Conservation (phyloP, 768 basidiomycete genomes). For the Hygrocybe punicea region DNA sequence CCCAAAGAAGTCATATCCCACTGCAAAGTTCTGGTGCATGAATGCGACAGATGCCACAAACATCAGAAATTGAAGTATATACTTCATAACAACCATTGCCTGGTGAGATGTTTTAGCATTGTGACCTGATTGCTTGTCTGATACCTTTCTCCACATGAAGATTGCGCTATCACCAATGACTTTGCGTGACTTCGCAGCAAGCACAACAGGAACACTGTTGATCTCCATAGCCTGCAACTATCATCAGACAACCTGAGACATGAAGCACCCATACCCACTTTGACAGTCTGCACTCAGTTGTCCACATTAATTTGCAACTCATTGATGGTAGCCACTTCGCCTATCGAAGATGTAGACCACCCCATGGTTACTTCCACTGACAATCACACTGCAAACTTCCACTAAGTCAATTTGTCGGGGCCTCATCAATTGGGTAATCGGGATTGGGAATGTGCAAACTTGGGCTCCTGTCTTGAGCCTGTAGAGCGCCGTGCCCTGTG, state of each 20-base stretch:
- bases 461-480: conserved; percentile 15
- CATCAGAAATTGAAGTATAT: neutral
- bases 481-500: conserved; percentile 18
- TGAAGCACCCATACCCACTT: conserved; percentile 2
- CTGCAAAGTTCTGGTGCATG: neutral
- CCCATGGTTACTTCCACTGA: conserved; percentile 23
- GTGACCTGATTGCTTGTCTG: neutral
- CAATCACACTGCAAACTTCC: conserved; percentile 7
- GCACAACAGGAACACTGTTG: neutral
- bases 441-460: conserved; percentile 9
- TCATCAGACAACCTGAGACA: neutral
- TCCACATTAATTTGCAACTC: conserved; percentile 5
- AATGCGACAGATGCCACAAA: neutral
- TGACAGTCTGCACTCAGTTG: conserved; percentile 14
- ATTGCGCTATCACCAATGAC: neutral
- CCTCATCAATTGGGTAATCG: conserved; percentile 11
- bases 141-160: neutral
- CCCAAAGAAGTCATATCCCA: neutral
- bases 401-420: conserved; percentile 18
- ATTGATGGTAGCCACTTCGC: conserved; percentile 14
- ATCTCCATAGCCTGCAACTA: neutral
- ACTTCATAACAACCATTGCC: neutral
- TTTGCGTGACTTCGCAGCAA: neutral
- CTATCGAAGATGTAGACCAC: conserved; percentile 19
- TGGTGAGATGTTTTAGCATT: neutral